These are phyloP conservation scores for Acanthamoeba triangularis DNA, from an alignment of 208 protist genomes.

Conservation along the genomic window DNA sequence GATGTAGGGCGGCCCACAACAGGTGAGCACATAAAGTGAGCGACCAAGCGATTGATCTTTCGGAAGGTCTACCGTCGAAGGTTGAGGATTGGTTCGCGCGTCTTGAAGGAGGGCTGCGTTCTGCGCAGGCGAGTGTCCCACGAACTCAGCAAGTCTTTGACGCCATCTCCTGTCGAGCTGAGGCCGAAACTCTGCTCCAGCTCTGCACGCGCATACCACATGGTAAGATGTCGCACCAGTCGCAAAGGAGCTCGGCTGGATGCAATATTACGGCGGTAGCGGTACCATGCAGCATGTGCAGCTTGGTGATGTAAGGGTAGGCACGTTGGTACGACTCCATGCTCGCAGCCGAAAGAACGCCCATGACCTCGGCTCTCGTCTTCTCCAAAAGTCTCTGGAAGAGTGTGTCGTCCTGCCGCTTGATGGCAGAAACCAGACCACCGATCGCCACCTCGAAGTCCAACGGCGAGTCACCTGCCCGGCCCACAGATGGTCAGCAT, in stretches of 20 bases:
- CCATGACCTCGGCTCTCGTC: constrained; percentile 76
- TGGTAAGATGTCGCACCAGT: no score
- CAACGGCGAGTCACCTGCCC: background rate
- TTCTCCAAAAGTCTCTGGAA: constrained; percentile 67
- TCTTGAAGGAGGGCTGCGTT: constrained; percentile 80
- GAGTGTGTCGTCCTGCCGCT: constrained; percentile 21
- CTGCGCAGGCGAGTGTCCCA: constrained; percentile 84
- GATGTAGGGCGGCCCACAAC: background rate
- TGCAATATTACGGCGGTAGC: background rate
- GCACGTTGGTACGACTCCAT: constrained; percentile 89
- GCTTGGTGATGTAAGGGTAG: constrained; percentile 90
- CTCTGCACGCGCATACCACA: background rate
- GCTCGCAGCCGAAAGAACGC: constrained; percentile 85
- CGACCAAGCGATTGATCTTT: constrained; percentile 2
- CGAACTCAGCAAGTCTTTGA: background rate
- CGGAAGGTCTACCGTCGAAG: constrained; percentile 51
- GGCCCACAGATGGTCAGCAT: background rate
- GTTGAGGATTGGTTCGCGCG: constrained; percentile 84
- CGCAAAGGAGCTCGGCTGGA: background rate
- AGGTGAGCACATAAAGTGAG: background rate
- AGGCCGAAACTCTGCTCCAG: constrained; percentile 45
- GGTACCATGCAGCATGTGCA: constrained; percentile 91
- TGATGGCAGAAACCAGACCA: constrained; percentile 50
- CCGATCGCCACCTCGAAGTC: constrained; percentile 84
- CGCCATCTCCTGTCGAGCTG: background rate